Percentiles rank a stretch among this genome's conserved stretches.
Evolutionary conservation across 352 stramenopile genomes (phyloP).

Genomic region (Hyaloperonospora arabidopsidis): DNA sequence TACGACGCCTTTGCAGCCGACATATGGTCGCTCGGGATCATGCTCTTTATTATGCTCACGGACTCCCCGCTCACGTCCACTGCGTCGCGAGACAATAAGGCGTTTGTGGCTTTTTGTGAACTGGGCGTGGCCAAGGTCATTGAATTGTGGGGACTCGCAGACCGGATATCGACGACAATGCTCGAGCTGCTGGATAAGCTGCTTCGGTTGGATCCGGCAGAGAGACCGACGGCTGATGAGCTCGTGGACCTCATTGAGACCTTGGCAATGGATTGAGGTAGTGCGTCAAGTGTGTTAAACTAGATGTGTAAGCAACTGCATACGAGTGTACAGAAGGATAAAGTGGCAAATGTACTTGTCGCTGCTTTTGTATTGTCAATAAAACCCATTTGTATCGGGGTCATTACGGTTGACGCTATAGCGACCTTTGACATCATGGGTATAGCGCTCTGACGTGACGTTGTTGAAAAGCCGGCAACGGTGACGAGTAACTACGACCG

Average conservation of each 20-base stretch:
- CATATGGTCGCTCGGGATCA: constrained; percentile 56
- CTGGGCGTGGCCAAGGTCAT: constrained; percentile 45
- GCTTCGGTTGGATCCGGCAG: constrained; percentile 1
- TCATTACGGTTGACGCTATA: too few species aligned
- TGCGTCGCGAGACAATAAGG: constrained; percentile 25
- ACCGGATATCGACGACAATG: constrained; percentile 13
- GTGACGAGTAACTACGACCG: too few species aligned
- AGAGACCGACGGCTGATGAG: constrained; percentile 9
- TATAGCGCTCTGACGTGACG: too few species aligned
- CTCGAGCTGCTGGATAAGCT: constrained; percentile 9
- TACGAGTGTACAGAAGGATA: too few species aligned
- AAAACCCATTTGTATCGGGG: too few species aligned
- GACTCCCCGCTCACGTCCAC: constrained; percentile 36
- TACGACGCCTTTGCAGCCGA: constrained; percentile 48
- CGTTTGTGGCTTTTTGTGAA: constrained; percentile 26
- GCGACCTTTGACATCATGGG: too few species aligned
- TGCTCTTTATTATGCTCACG: constrained; percentile 63
- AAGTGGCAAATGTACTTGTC: too few species aligned
- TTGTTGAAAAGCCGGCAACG: too few species aligned
- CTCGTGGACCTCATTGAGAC: constrained; percentile 21
- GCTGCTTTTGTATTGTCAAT: too few species aligned
- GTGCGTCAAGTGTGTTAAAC: neutral
- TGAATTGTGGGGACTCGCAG: constrained; percentile 34
- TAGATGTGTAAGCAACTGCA: neutral
- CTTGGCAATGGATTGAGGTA: neutral